Conservation (phyloP, 768 basidiomycete genomes). For the Russula olivacea region DNA sequence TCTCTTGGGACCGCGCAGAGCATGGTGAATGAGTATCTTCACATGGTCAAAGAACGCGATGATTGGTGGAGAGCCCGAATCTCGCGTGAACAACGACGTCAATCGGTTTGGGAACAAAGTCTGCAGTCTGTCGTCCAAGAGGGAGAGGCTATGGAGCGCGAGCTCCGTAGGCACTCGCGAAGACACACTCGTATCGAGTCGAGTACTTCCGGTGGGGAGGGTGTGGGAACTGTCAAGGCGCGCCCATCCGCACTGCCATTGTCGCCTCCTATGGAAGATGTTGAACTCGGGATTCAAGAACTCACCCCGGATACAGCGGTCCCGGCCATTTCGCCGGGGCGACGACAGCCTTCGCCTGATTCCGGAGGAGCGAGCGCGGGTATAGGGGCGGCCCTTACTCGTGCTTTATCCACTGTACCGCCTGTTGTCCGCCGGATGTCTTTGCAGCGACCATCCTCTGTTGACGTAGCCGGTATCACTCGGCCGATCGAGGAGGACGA, state of each 20-base stretch:
- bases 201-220: constrained; percentile 28
- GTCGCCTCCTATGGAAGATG: constrained; percentile 19
- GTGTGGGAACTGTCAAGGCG: constrained; percentile 22
- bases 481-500: constrained; percentile 31
- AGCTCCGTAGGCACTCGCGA: constrained; percentile 59
- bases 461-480: not conserved
- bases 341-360: constrained; percentile 4
- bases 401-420: constrained; percentile 5
- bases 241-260: constrained; percentile 22
- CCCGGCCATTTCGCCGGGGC: not conserved
- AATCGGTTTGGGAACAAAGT: constrained; percentile 85
- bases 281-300: constrained; percentile 2
- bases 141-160: constrained; percentile 76
- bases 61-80: constrained; percentile 67
- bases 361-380: not conserved
- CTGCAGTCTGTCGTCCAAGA: constrained; percentile 79
- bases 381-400: constrained; percentile 1
- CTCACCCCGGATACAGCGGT: constrained; percentile 12
- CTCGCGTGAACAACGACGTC: constrained; percentile 55
- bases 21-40: constrained; percentile 59
- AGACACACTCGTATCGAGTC: constrained; percentile 45
- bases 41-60: constrained; percentile 73
- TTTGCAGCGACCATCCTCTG: constrained; percentile 1
- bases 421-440: constrained; percentile 16
- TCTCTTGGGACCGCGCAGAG: constrained; percentile 51